Percentiles rank a stretch among this genome's conserved stretches.
Evolutionary conservation across 768 basidiomycete species (phyloP).

Genomic region (Pluteus cervinus): DNA sequence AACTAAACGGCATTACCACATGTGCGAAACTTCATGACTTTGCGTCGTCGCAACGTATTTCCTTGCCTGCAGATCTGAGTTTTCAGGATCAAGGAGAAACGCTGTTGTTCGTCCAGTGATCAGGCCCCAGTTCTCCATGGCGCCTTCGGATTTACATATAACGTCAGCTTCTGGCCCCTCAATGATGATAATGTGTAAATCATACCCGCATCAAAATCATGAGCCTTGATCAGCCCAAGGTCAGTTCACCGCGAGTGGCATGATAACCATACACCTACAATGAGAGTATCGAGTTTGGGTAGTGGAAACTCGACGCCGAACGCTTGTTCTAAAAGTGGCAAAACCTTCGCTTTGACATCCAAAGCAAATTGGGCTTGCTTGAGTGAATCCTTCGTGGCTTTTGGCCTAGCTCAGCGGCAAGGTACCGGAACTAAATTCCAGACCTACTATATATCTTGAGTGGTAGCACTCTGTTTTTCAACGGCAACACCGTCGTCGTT

Average conservation of each 20-base stretch:
- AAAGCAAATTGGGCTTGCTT: conserved; percentile 82
- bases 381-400: conserved; percentile 78
- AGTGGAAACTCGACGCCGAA: conserved; percentile 92
- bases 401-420: conserved; percentile 3
- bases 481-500: conserved; percentile 68
- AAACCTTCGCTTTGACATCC: conserved; percentile 74
- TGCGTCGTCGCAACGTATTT: conserved; percentile 72
- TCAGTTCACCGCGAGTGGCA: background rate
- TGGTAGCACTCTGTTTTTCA: conserved; percentile 76
- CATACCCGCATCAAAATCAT: conserved; percentile 82
- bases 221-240: conserved; percentile 43
- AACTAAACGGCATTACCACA: conserved; percentile 68
- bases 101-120: conserved; percentile 86
- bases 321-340: conserved; percentile 88
- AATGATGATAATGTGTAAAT: conserved; percentile 1
- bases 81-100: conserved; percentile 75
- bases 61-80: conserved; percentile 64
- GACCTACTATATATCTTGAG: conserved; percentile 77
- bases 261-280: conserved; percentile 35
- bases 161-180: conserved; percentile 4
- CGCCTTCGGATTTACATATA: conserved; percentile 34
- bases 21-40: conserved; percentile 83
- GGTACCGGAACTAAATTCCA: background rate
- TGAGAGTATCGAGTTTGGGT: conserved; percentile 91
- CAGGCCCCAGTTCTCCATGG: conserved; percentile 94